Evolutionary conservation across 257 asterid species (phyloP), one percentile per base, ranked within the genome.

Genomic region (Salvia miltiorrhiza): DNA sequence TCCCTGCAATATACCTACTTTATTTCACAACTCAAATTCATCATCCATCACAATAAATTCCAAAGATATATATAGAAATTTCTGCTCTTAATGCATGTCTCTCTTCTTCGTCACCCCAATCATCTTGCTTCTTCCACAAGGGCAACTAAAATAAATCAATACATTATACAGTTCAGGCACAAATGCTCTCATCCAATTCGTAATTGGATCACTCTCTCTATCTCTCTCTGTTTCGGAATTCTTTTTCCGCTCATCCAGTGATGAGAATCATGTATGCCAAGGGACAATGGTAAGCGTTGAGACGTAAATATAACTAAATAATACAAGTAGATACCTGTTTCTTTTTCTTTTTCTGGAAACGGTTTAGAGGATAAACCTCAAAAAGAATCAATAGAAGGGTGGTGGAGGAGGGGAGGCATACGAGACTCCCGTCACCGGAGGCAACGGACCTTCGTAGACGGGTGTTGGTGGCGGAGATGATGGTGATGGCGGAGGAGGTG

Each of bases 341-440:
- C 9, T 56, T 59, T 43, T 33, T 57, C 7, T 61, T 50, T 67
- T 53, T 77, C 21, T 5, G 73, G 70, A 71, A 81, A 78, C 64
- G 52, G 76, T 82, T 76, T 75, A 73, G 89, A 81, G 77, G 85
- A 65, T 72, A 81, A 61, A 67, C 76, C 80, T 69, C 80, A 65
- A 87, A 85, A 89, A 88, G 88, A 91, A 85, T 90, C 85, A 90
- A 82, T 90, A 90, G 71, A 70, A 88, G 79, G 96, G 95, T 19
- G 97, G 97, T 30, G 97, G 97, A 0, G 97, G 97, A 14, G 97
- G 97, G 40, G 97, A 90, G 19, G 97, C 96, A 49, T 90, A 88
- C 44, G 96, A 81, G 14, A 88, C 84, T 43, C 92, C 92, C 11
- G 43, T 39, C 11, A 88, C 69, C 0, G 97, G 97, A 70, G 97